Conservation (phyloP, 2,329 filamentous ascomycete species). For the Neofusicoccum sp. region DNA sequence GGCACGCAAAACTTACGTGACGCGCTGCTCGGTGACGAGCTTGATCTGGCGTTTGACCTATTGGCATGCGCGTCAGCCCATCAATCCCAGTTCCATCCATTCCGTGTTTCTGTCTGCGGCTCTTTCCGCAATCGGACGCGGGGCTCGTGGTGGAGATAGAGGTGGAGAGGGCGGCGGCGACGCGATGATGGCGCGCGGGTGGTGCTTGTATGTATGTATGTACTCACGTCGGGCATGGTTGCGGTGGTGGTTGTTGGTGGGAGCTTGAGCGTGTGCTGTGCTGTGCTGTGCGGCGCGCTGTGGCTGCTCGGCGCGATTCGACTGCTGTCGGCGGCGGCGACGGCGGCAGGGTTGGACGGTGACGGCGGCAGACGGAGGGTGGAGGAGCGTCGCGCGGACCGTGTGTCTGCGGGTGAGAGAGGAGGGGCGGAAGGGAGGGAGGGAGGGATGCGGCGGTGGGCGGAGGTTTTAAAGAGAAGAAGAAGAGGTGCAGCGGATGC, state of each 20-base stretch:
- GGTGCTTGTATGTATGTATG: not conserved
- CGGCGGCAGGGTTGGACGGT: not conserved
- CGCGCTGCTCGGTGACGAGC: conserved; percentile 86
- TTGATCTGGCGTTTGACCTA: conserved; percentile 83
- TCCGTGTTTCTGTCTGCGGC: not conserved
- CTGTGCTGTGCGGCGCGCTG: not conserved
- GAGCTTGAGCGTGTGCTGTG: not conserved
- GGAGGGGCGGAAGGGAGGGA: conserved; percentile 5
- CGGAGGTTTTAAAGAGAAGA: conserved; percentile 15
- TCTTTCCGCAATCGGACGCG: not conserved
- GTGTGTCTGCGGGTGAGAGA: not conserved
- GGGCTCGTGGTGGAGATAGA: not conserved
- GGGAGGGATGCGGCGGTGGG: conserved; percentile 23
- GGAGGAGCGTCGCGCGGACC: no score
- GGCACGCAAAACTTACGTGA: conserved; percentile 64
- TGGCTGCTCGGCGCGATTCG: not conserved
- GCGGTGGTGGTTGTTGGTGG: not conserved
- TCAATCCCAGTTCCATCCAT: not conserved
- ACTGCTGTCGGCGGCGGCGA: not conserved
- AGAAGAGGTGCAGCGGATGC: not conserved
- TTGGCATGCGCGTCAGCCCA: not conserved
- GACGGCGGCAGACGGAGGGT: no score
- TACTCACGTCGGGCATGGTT: conserved; percentile 48
- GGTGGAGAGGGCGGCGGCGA: not conserved
- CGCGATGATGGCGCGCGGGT: not conserved